Conservation (phyloP, 2,329 filamentous ascomycete genomes). For the Colletotrichum costaricense region DNA sequence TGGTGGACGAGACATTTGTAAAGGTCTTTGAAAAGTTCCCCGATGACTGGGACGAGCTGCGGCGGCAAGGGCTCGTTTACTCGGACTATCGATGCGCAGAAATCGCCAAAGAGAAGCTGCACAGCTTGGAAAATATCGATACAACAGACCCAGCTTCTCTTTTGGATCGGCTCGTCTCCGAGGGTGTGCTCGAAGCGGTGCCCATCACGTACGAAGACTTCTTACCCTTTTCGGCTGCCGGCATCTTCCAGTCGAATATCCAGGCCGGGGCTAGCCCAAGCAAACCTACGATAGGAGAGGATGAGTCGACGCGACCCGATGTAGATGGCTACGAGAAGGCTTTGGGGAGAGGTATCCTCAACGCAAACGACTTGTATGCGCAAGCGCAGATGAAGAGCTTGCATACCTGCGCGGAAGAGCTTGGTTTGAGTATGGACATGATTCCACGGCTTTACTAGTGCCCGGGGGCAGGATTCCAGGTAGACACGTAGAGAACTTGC, state of each 20-base stretch:
- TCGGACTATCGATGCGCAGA: constrained; percentile 45
- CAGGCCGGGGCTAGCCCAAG: constrained; percentile 1
- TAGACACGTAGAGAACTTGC: too few species aligned
- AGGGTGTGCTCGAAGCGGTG: constrained; percentile 46
- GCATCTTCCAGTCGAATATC: constrained; percentile 61
- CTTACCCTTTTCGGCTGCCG: constrained; percentile 62
- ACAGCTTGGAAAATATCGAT: neutral
- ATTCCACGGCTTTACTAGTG: neutral
- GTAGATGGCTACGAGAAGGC: constrained; percentile 33
- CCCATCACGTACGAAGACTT: constrained; percentile 67
- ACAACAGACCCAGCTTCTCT: neutral
- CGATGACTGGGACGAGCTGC: constrained; percentile 53
- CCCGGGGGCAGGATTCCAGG: too few species aligned
- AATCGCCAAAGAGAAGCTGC: neutral
- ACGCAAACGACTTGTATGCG: constrained; percentile 34
- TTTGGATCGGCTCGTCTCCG: constrained; percentile 46
- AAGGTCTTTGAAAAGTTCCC: constrained; percentile 51
- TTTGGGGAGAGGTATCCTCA: constrained; percentile 16
- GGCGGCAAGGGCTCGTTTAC: constrained; percentile 50
- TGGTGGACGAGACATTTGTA: constrained; percentile 39
- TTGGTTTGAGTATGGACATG: neutral
- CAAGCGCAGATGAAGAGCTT: constrained; percentile 6
- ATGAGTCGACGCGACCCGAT: constrained; percentile 5
- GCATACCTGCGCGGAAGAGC: constrained; percentile 1
- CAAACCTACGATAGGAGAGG: neutral